Conservation (phyloP, 164 flowering plant genomes). For the Umbilicus rupestris region DNA sequence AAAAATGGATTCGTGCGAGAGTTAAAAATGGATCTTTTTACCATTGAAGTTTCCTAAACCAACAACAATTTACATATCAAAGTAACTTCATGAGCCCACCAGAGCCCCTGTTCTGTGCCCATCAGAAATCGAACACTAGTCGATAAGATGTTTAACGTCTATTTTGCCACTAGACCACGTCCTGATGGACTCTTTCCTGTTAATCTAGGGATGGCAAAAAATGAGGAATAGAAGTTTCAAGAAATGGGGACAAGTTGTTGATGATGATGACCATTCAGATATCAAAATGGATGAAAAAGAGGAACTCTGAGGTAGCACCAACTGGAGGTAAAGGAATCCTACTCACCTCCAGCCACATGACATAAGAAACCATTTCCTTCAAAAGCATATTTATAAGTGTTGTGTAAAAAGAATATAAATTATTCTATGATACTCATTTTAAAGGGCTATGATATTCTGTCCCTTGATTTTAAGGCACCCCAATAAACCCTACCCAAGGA, state of each 20-base stretch:
- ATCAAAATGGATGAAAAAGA: neutral
- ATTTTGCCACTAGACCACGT: too few relatives aligned
- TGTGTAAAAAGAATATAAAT: too few relatives aligned
- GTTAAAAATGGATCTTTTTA: neutral
- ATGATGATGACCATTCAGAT: neutral
- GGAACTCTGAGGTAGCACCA: slow-evolving; percentile 5
- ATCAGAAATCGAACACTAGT: too few relatives aligned
- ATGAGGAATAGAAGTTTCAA: neutral
- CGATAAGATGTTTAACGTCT: too few relatives aligned
- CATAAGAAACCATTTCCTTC: slow-evolving; percentile 4
- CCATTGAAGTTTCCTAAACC: too few relatives aligned
- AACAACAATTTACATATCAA: too few relatives aligned
- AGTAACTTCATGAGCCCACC: too few relatives aligned
- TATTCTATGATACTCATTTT: neutral
- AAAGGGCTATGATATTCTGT: neutral
- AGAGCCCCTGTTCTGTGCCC: too few relatives aligned
- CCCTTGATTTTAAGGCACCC: neutral
- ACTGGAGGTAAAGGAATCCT: slow-evolving; percentile 2
- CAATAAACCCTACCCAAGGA: neutral
- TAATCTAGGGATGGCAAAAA: neutral
- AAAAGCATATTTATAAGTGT: too few relatives aligned
- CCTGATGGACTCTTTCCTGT: too few relatives aligned
- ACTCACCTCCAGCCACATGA: neutral
- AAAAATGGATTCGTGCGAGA: neutral
- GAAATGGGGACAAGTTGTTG: neutral